These are phyloP conservation scores for Quercus gilva DNA, from an alignment of 306 rosid genomes.

Conservation along the genomic window DNA sequence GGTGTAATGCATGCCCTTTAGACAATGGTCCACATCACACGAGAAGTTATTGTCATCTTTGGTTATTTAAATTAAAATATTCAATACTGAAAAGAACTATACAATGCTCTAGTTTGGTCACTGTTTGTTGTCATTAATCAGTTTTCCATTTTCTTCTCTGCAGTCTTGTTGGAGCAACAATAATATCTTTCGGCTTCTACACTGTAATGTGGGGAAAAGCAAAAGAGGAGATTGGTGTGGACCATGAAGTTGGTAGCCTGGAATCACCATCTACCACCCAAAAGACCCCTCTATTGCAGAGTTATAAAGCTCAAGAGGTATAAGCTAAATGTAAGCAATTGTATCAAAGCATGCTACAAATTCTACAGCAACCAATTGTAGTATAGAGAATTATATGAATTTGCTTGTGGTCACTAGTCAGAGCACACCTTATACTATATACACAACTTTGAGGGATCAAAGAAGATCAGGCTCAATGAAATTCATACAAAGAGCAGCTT, in stretches of 20 bases:
- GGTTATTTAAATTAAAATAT: too few relatives aligned
- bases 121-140: neutral
- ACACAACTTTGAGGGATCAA: neutral
- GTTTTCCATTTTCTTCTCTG: constrained; percentile 3
- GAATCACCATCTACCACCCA: constrained; percentile 41
- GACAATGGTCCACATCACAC: neutral
- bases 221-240: constrained; percentile 49
- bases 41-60: neutral
- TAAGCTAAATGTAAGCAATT: constrained; percentile 14
- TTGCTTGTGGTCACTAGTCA: neutral
- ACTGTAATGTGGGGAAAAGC: constrained; percentile 92
- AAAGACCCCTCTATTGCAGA: constrained; percentile 58
- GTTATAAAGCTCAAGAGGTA: constrained; percentile 23
- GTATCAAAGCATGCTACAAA: neutral
- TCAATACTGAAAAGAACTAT: neutral
- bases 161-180: constrained; percentile 75
- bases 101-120: neutral
- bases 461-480: neutral
- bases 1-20: neutral
- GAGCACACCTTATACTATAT: neutral
- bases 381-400: neutral
- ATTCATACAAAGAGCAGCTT: neutral
- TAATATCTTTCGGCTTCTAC: constrained; percentile 77
- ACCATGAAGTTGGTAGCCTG: constrained; percentile 20
- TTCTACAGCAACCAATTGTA: neutral